Base-by-base conservation (phyloP, 805 yeast genomes). In the Sungouiella blattae region DNA sequence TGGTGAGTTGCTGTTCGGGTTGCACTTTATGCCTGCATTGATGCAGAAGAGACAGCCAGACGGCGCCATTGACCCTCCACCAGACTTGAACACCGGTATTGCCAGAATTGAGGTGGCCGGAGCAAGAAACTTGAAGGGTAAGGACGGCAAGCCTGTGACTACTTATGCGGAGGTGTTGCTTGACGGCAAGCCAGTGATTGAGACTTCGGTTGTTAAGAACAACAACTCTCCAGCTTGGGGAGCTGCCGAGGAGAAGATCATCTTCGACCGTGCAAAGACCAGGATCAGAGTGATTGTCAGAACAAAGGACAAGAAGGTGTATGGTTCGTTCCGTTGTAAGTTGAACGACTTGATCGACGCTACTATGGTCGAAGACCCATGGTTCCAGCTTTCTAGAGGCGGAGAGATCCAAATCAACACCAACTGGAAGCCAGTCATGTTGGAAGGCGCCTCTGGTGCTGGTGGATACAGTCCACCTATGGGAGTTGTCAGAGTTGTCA, bases 51-150 rank as follows among this genome's bases (percentile, higher is more conserved):
- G 75, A 42, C 71, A 75, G 39, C 81, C 86, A 3, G 96, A 87
- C 59, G 96, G 96, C 33, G 81, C 89, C 2, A 69, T 75, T 35
- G 81, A 79, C 46, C 87, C 94, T 31, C 85, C 94, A 30, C 96
- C 96, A 29, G 96, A 87, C 46, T 76, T 87, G 57, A 91, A 91
- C 63, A 87, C 97, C 11, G 99, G 99, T 72, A 80, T 94, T 49
- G 78, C 83, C 14, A 73, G 80, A 50, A 64, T 91, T 47, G 83
- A 80, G 40, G 60, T 86, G 31, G 54, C 67, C 20, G 84, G 78
- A 47, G 82, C 84, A 17, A 77, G 87, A 62, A 76, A 69, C 37
- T 67, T 70, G 57, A 62, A 55, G 38, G 41, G 60, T 28, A 41
- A 47, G 17, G 76, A 73, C 18, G 78, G 77, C 17, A 77, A 78